These are phyloP conservation scores for Orbilia brochopaga DNA, from an alignment of 2,329 filamentous ascomycete genomes.

Conservation along the genomic window DNA sequence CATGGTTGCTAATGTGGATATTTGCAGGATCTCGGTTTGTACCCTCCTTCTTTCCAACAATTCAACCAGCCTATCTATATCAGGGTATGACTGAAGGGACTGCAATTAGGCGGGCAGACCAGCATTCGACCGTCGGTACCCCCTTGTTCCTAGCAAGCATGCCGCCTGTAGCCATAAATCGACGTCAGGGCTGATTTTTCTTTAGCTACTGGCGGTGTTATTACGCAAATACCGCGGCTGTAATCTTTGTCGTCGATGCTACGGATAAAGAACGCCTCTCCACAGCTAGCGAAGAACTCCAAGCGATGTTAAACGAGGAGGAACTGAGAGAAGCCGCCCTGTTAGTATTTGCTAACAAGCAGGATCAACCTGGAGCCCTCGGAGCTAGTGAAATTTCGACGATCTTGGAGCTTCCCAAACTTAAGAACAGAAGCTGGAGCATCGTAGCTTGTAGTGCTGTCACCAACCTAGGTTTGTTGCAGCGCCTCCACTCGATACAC, in stretches of 20 bases:
- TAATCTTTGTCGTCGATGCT: constrained; percentile 97
- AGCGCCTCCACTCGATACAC: no score
- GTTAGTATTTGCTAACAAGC: constrained; percentile 97
- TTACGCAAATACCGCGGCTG: constrained; percentile 96
- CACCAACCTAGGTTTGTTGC: constrained; percentile 66
- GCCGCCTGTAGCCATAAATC: neutral
- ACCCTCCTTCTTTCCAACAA: neutral
- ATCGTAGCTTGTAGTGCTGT: constrained; percentile 98
- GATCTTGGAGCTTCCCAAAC: constrained; percentile 83
- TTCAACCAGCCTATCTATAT: neutral
- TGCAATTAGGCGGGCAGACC: constrained; percentile 75
- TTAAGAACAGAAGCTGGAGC: constrained; percentile 98
- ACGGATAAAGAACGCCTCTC: constrained; percentile 95
- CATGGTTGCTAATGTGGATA: neutral
- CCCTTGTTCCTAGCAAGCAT: neutral
- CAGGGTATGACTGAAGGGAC: constrained; percentile 18
- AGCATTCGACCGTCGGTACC: constrained; percentile 75
- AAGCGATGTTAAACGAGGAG: constrained; percentile 95
- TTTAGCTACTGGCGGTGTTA: constrained; percentile 91
- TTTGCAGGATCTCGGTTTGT: constrained; percentile 38
- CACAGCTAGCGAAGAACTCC: constrained; percentile 89
- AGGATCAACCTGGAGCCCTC: constrained; percentile 95
- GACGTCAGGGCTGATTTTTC: neutral
- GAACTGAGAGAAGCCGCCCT: constrained; percentile 91
- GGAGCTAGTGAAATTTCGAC: constrained; percentile 96